A percentile compares a stretch with the other conserved stretches of the same genome.
phyloP scores from a whole-genome alignment of 2,329 filamentous ascomycete species.

The Metarhizium guizhouense region DNA sequence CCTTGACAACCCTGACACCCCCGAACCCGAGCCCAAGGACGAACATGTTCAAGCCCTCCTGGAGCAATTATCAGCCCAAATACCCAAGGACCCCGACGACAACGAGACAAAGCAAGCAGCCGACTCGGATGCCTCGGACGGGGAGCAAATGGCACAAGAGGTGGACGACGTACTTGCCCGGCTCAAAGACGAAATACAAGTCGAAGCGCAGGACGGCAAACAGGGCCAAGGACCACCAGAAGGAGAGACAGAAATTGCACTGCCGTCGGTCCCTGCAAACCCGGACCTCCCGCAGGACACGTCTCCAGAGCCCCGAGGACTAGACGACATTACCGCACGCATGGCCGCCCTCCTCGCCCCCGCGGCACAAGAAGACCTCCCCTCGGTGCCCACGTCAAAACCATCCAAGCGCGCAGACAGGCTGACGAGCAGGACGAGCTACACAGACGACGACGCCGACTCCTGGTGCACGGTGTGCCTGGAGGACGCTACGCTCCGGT shows the following conservation, averaged over 20 bases:
- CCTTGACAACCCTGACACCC: conserved; percentile 26
- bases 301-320: neutral
- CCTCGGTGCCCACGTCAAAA: conserved; percentile 40
- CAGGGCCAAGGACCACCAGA: neutral
- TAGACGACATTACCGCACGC: conserved; percentile 38
- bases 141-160: conserved; percentile 36
- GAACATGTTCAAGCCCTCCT: conserved; percentile 26
- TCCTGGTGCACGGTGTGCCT: conserved; percentile 78
- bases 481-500: conserved; percentile 66
- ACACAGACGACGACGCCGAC: conserved; percentile 62
- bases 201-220: conserved; percentile 16
- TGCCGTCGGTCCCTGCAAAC: neutral
- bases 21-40: conserved; percentile 16
- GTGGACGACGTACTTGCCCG: conserved; percentile 35
- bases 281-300: conserved; percentile 8
- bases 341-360: conserved; percentile 41
- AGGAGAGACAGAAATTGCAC: neutral
- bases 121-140: conserved; percentile 38
- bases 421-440: conserved; percentile 31
- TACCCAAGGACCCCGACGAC: conserved; percentile 16
- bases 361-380: conserved; percentile 27
- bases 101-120: conserved; percentile 6
- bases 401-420: conserved; percentile 32
- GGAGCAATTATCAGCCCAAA: conserved; percentile 25
- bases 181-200: conserved; percentile 36